Conservation (phyloP, 1,284 basidiomycete species). For the Cutaneotrichosporon sp. region DNA sequence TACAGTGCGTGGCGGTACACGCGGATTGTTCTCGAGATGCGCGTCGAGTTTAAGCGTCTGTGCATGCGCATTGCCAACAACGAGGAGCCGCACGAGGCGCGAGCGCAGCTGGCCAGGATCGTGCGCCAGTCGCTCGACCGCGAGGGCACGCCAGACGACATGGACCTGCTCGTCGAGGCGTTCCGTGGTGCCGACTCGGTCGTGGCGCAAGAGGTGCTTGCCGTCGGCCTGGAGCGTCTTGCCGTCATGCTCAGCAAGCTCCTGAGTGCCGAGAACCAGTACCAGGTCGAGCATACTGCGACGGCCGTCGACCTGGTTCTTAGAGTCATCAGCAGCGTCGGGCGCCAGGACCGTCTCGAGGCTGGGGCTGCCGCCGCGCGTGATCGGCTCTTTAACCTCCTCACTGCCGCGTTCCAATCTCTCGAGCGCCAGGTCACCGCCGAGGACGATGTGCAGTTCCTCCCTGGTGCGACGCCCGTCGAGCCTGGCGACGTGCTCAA, state of each 20-base stretch:
- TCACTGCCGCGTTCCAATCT: conserved; percentile 34
- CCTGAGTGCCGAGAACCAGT: conserved; percentile 33
- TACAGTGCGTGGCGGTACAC: conserved; percentile 46
- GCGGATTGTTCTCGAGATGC: conserved; percentile 42
- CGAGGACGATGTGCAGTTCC: conserved; percentile 24
- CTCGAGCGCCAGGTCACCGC: conserved; percentile 32
- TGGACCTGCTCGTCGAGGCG: conserved; percentile 42
- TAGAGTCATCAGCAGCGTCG: conserved; percentile 32
- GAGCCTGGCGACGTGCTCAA: conserved; percentile 28
- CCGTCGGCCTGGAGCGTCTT: conserved; percentile 37
- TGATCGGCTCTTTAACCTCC: conserved; percentile 34
- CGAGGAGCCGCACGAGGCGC: conserved; percentile 32
- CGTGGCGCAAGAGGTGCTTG: conserved; percentile 39
- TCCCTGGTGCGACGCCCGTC: conserved; percentile 26
- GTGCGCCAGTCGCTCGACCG: conserved; percentile 34
- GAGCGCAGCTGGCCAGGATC: conserved; percentile 30
- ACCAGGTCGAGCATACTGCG: conserved; percentile 21
- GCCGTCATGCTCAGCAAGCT: conserved; percentile 30
- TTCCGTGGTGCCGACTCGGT: conserved; percentile 41
- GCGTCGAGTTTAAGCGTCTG: conserved; percentile 44
- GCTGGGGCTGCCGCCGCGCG: conserved; percentile 19
- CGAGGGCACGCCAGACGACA: conserved; percentile 38
- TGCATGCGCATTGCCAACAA: conserved; percentile 34
- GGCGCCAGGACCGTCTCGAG: conserved; percentile 14
- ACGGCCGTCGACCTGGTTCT: conserved; percentile 35